Percentiles rank a stretch among this genome's conserved stretches.
phyloP scores from a whole-genome alignment of 768 basidiomycete species.

The Dictyophora rubrovolvata region DNA sequence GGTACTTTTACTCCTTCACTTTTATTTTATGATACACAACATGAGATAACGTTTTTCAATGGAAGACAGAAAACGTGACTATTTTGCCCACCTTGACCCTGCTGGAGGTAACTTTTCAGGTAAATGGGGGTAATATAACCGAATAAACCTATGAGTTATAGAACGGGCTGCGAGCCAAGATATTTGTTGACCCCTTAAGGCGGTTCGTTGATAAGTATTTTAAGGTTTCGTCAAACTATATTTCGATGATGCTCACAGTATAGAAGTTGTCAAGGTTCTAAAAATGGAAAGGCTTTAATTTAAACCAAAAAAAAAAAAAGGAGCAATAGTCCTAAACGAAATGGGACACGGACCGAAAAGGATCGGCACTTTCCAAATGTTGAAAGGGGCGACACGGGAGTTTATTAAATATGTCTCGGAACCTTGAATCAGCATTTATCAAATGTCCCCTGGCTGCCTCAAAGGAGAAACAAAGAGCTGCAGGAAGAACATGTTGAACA shows the following conservation, averaged over 20 bases:
- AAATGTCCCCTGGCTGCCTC: constrained; percentile 68
- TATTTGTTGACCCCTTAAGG: constrained; percentile 63
- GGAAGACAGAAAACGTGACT: neutral
- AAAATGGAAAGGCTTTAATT: constrained; percentile 4
- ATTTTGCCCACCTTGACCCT: neutral
- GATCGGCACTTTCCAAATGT: constrained; percentile 64
- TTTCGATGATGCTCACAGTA: neutral
- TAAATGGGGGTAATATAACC: constrained; percentile 62
- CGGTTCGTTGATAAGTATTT: neutral
- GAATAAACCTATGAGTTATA: constrained; percentile 69
- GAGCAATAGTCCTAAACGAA: constrained; percentile 32
- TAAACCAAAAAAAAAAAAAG: constrained; percentile 66
- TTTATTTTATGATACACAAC: too few species aligned
- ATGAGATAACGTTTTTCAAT: neutral
- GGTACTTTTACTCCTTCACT: neutral
- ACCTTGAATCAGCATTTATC: constrained; percentile 55
- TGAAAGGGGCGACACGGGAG: constrained; percentile 72
- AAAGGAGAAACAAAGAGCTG: constrained; percentile 66
- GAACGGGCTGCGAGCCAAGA: constrained; percentile 81
- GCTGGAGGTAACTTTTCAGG: constrained; percentile 50
- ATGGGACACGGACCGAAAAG: constrained; percentile 49
- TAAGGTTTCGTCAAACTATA: neutral
- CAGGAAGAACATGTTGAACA: constrained; percentile 44
- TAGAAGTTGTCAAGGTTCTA: constrained; percentile 3
- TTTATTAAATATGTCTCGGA: constrained; percentile 53